These are phyloP conservation scores for Vigna unguiculata DNA, from an alignment of 306 rosid species.

Conservation along the genomic window DNA sequence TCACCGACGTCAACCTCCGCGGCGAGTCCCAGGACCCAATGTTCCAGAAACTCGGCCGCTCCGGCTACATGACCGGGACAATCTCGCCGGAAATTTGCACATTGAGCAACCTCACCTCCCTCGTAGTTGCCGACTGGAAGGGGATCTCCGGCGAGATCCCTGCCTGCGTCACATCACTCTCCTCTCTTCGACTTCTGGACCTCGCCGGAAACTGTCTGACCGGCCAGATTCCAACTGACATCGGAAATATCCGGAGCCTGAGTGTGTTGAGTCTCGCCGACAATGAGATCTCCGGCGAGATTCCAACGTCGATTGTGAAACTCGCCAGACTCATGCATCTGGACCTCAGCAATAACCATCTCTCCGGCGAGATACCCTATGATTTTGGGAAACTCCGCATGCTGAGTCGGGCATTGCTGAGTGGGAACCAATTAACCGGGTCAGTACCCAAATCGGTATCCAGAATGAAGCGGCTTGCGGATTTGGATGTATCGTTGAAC, in stretches of 20 bases:
- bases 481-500: constrained; percentile 76
- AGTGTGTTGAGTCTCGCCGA: constrained; percentile 67
- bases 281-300: constrained; percentile 63
- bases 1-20: constrained; percentile 80
- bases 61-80: constrained; percentile 78
- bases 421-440: constrained; percentile 69
- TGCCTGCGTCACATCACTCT: constrained; percentile 64
- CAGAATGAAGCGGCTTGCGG: constrained; percentile 71
- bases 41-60: constrained; percentile 57
- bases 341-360: constrained; percentile 66
- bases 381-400: constrained; percentile 65
- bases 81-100: constrained; percentile 79
- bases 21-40: constrained; percentile 87
- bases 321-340: constrained; percentile 67
- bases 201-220: constrained; percentile 68
- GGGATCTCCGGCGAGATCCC: constrained; percentile 78
- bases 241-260: constrained; percentile 61
- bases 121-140: constrained; percentile 87
- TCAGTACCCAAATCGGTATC: constrained; percentile 61
- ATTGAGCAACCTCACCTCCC: constrained; percentile 60
- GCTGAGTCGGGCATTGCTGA: constrained; percentile 73
- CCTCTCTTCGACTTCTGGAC: constrained; percentile 72
- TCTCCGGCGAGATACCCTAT: constrained; percentile 64
- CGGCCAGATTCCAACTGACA: constrained; percentile 65
- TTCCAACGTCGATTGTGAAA: constrained; percentile 60